Evolutionary conservation across 2,329 filamentous ascomycete species (phyloP).

Genomic region (Ophioceras dolichostomum): DNA sequence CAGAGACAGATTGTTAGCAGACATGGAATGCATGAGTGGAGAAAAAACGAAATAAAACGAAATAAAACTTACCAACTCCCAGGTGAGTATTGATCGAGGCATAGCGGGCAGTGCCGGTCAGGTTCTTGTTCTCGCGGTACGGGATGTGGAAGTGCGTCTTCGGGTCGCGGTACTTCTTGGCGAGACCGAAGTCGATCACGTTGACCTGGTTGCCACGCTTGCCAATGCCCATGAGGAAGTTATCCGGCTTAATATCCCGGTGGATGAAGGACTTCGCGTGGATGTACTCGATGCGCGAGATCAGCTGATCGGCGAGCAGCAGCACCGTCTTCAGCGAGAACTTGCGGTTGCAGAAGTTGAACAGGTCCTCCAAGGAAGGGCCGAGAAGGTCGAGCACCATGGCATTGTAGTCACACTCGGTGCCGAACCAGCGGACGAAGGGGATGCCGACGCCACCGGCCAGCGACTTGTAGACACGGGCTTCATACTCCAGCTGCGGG

Average conservation of each 20-base stretch:
- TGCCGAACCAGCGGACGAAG: slow-evolving; percentile 98
- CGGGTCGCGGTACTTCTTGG: slow-evolving; percentile 99
- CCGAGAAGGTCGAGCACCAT: slow-evolving; percentile 98
- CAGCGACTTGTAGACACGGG: slow-evolving; percentile 80
- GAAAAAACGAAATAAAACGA: too few relatives aligned
- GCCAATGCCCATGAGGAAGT: slow-evolving; percentile 98
- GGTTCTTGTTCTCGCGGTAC: slow-evolving; percentile 99
- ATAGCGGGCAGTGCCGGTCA: slow-evolving; percentile 96
- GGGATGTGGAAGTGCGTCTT: slow-evolving; percentile 99
- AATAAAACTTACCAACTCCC: slow-evolving; percentile 59
- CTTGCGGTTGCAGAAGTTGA: slow-evolving; percentile 99
- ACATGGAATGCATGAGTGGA: not conserved
- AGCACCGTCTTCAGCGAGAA: slow-evolving; percentile 98
- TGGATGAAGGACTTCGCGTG: slow-evolving; percentile 99
- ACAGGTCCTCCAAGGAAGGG: slow-evolving; percentile 90
- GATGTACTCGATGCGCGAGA: slow-evolving; percentile 98
- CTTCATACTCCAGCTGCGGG: slow-evolving; percentile 97
- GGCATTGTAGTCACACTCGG: slow-evolving; percentile 99
- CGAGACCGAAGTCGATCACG: slow-evolving; percentile 96
- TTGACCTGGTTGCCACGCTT: slow-evolving; percentile 99
- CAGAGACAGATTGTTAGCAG: not conserved
- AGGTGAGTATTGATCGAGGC: slow-evolving; percentile 98
- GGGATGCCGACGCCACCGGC: slow-evolving; percentile 96
- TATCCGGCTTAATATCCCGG: slow-evolving; percentile 99
- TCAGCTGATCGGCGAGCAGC: slow-evolving; percentile 91